Base-by-base conservation (phyloP, 2,329 filamentous ascomycete genomes). In the Fusarium lateritium region DNA sequence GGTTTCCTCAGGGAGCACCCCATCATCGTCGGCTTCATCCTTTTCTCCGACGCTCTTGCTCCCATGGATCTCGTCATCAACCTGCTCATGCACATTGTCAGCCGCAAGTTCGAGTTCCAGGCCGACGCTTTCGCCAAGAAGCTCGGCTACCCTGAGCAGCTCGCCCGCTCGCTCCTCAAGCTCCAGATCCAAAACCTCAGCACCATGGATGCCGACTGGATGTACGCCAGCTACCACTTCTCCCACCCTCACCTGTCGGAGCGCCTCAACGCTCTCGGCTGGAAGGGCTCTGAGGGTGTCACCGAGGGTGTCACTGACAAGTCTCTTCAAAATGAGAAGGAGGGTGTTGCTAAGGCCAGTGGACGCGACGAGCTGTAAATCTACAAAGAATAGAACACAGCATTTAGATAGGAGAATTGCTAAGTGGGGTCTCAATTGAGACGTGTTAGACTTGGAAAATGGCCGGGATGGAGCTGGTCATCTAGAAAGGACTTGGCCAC, bases 201-300 rank as follows among this genome's bases (percentile, higher is more conserved):
- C 81, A 97, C 93, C 65, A 98, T 99, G 95, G 96, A 99, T 76
- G 96, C 96, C 28, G 97, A 99, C 82, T 97, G 93, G 92, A 90
- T 98, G 88, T 99, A 97, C 81, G 96, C 96, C 55, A 97, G 92
- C 82, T 99, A 98, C 85, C 94, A 99, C 83, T 98, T 97, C 86
- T 98, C 95, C 24, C 96, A 99, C 82, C 96, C 96, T 2, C 98
- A 98, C 72, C 85, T 99, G 71, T 92, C 94, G 2, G 97, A 99
- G 86, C 90, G 96, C 75, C 86, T 99, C 75, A 93, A 92, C 80
- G 96, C 95, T 2, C 87, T 99, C 64, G 91, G 93, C 70, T 99
- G 95, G 94, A 90, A 91, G 76, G 89, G 93, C 51, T 83, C 80
- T 17, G 79, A 82, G 62, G 85, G 83, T 68, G 80, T 86, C 21